These are phyloP conservation scores for Fraxinus nigra DNA, from an alignment of 305 asterid genomes.

Conservation along the genomic window DNA sequence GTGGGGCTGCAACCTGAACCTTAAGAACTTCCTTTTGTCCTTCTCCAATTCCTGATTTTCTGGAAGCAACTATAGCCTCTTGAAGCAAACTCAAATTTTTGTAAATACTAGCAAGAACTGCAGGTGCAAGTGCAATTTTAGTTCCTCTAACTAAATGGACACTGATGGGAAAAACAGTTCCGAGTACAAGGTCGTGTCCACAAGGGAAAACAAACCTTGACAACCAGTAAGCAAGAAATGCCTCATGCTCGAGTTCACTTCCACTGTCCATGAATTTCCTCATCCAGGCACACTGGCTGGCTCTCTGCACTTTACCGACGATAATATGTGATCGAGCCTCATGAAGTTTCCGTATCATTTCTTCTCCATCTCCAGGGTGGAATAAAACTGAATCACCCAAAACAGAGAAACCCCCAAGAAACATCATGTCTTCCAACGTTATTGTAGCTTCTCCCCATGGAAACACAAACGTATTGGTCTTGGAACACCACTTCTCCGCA, in stretches of 20 bases:
- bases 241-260: conserved; percentile 17
- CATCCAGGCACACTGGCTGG: not conserved
- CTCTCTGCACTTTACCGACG: not conserved
- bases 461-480: conserved; percentile 6
- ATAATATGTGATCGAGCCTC: not conserved
- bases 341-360: not conserved
- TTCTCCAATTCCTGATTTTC: not conserved
- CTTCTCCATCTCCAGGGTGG: not conserved
- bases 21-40: not conserved
- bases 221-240: conserved; percentile 11
- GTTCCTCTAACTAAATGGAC: conserved; percentile 34
- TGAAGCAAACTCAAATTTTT: conserved; percentile 27
- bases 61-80: conserved; percentile 1
- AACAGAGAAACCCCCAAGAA: conserved; percentile 2
- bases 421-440: conserved; percentile 5
- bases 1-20: conserved; percentile 28
- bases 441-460: conserved; percentile 14
- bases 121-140: conserved; percentile 40
- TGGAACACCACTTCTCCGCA: conserved; percentile 7
- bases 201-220: conserved; percentile 27
- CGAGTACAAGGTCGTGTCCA: not conserved
- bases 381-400: not conserved
- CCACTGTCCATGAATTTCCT: conserved; percentile 7
- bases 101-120: conserved; percentile 41
- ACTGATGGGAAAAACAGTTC: conserved; percentile 29